A percentile compares a stretch with the other conserved stretches of the same genome.
These are phyloP conservation scores for Lactarius hengduanensis DNA, from an alignment of 768 basidiomycete species.

Conservation along the genomic window DNA sequence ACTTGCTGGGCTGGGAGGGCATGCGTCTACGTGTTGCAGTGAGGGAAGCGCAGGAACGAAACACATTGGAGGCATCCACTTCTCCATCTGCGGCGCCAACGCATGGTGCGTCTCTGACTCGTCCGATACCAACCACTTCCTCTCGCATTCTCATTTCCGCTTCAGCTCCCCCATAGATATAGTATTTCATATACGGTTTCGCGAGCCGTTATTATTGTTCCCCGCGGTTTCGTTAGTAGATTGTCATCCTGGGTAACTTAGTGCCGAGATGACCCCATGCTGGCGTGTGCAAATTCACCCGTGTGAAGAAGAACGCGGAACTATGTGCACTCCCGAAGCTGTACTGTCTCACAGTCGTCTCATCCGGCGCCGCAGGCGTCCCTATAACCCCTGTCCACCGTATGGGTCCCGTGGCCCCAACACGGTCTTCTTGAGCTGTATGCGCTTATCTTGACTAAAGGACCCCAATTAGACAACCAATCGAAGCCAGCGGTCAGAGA, in stretches of 20 bases:
- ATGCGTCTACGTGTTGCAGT: slow-evolving; percentile 42
- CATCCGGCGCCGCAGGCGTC: neutral
- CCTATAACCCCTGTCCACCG: neutral
- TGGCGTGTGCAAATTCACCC: neutral
- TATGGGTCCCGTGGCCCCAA: neutral
- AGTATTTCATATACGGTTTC: slow-evolving; percentile 8
- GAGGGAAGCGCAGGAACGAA: slow-evolving; percentile 33
- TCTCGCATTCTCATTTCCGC: slow-evolving; percentile 18
- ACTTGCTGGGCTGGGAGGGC: slow-evolving; percentile 42
- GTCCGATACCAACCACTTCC: neutral
- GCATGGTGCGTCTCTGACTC: slow-evolving; percentile 10
- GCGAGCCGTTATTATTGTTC: neutral
- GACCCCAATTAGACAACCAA: neutral
- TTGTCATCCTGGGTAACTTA: neutral
- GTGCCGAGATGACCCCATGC: neutral
- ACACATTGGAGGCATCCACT: slow-evolving; percentile 8
- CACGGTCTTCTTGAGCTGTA: neutral
- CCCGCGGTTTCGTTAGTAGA: neutral
- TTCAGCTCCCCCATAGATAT: slow-evolving; percentile 17
- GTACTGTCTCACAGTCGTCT: neutral
- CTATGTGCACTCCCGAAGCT: neutral
- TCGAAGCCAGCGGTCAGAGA: neutral
- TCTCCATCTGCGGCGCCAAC: slow-evolving; percentile 6
- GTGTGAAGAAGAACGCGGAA: neutral
- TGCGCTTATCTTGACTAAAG: neutral